Evolutionary conservation across 306 rosid genomes (phyloP).

Genomic region (Quercus alba): DNA sequence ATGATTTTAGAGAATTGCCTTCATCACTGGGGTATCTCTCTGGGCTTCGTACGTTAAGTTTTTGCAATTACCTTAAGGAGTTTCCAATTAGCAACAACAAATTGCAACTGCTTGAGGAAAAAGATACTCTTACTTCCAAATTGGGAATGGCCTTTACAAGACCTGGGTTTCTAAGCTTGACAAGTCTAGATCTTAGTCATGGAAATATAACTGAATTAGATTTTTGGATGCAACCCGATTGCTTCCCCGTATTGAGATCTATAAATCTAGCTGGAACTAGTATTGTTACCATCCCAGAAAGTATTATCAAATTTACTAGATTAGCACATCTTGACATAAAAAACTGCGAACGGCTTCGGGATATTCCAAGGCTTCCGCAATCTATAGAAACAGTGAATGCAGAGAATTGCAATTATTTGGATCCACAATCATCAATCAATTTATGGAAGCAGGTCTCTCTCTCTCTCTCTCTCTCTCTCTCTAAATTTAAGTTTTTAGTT

Average conservation of each 20-base stretch:
- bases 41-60: background rate
- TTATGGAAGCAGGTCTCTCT: constrained; percentile 16
- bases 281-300: background rate
- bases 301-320: background rate
- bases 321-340: background rate
- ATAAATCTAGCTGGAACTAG: background rate
- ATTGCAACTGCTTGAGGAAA: too few species aligned
- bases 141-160: too few species aligned
- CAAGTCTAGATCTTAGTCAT: background rate
- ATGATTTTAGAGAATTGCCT: background rate
- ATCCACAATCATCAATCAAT: constrained; percentile 13
- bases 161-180: too few species aligned
- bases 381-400: too few species aligned
- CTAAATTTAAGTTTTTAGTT: background rate
- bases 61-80: background rate
- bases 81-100: background rate
- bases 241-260: background rate
- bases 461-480: background rate
- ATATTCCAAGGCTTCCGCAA: too few species aligned
- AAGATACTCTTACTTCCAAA: too few species aligned
- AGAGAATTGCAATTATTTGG: constrained; percentile 5
- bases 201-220: background rate
- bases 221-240: background rate
- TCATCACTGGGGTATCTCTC: background rate
- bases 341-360: background rate